Base-by-base conservation (phyloP, 1,284 basidiomycete genomes). In the Trichosporon inkin region DNA sequence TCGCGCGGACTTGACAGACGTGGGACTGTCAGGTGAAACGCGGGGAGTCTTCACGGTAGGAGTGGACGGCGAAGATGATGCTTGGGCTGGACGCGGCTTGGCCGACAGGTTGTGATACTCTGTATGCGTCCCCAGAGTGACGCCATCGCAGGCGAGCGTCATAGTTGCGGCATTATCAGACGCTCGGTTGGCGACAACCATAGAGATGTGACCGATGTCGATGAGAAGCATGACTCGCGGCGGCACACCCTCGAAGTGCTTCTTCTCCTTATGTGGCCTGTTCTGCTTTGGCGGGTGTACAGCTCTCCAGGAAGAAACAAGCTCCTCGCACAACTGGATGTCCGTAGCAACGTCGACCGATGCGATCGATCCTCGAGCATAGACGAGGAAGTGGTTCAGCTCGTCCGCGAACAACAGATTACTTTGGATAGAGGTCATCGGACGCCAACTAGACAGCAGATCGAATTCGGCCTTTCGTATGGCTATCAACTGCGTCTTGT, bases 391-490 rank as follows among this genome's bases (percentile, higher is more conserved):
- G 14, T 74, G 62, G 52, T 77, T 77, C 4, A 70, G 71, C 38
- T 78, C 75, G 17, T 63, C 64, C 10, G 68, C 60, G 53, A 77
- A 78, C 10, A 76, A 40, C 19, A 74, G 51, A 34, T 75, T 70
- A 14, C 69, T 67, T 8, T 69, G 52, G 2, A 62, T 66, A 72
- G 74, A 77, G 0, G 70, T 71, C 1, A 54, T 52, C 1, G 74
- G 75, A 36, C 70, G 47, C 74, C 76, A 77, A 0, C 72, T 72
- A 0, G 71, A 69, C 20, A 75, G 62, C 0, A 72, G 70, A 37
- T 71, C 68, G 19, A 75, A 58, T 13, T 71, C 66, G 2, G 71
- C 71, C 41, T 68, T 63, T 0, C 68, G 65, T 32, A 77, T 63
- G 1, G 68, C 67, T 10, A 74, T 22, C 5, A 77, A 63, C 47